These are phyloP conservation scores for Sergeia podlipaevii DNA, from an alignment of 208 protist genomes.

Conservation along the genomic window DNA sequence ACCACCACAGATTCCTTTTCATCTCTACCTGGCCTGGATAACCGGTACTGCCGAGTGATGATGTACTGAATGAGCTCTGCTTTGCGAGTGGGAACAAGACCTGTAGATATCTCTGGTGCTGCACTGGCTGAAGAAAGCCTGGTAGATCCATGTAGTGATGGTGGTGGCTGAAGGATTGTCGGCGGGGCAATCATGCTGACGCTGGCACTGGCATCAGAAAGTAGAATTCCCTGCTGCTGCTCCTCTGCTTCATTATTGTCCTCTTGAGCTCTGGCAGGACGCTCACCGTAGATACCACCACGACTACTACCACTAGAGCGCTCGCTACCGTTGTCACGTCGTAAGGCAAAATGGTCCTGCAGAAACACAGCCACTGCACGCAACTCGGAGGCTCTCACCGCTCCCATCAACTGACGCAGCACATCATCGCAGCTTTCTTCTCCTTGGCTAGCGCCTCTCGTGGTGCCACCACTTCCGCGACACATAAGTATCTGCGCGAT, in stretches of 20 bases:
- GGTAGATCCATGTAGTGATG: not conserved
- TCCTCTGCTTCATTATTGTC: not conserved
- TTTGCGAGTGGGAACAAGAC: slow-evolving; percentile 38
- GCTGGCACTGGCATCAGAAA: not conserved
- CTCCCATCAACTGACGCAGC: slow-evolving; percentile 19
- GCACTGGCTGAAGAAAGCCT: not conserved
- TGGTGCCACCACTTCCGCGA: not conserved
- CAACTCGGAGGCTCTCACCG: slow-evolving; percentile 27
- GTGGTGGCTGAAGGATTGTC: not conserved
- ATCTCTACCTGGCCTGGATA: not conserved
- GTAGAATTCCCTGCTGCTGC: not conserved
- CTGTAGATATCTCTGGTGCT: not conserved
- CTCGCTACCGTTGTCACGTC: not conserved
- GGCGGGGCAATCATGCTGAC: not conserved
- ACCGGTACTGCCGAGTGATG: not conserved
- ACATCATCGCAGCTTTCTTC: slow-evolving; percentile 2
- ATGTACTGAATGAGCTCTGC: slow-evolving; percentile 27
- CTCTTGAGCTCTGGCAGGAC: not conserved
- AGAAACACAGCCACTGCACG: slow-evolving; percentile 13
- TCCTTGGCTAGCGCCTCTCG: not conserved
- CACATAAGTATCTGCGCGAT: slow-evolving; percentile 14
- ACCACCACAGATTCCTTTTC: not conserved
- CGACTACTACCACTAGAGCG: not conserved
- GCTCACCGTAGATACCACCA: not conserved
- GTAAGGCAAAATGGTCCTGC: slow-evolving; percentile 1